A percentile compares a stretch with the other conserved stretches of the same genome.
phyloP scores from a whole-genome alignment of 2,329 filamentous ascomycete genomes.

The Hypomyces rosellus region DNA sequence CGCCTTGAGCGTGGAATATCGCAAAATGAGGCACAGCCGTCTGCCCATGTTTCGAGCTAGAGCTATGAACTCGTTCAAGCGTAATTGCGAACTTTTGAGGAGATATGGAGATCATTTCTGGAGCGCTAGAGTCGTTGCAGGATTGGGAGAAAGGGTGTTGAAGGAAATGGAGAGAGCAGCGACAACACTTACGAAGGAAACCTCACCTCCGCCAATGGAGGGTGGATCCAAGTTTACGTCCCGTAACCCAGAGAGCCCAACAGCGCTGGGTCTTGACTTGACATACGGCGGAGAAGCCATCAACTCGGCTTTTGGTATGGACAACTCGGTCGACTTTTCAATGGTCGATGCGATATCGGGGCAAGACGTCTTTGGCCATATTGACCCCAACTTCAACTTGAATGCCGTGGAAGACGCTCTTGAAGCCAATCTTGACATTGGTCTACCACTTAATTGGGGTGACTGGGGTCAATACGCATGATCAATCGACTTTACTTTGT shows the following conservation, averaged over 20 bases:
- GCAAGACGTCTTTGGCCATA: slow-evolving; percentile 49
- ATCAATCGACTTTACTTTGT: not conserved
- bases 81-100: slow-evolving; percentile 47
- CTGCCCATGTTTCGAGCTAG: slow-evolving; percentile 52
- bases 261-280: slow-evolving; percentile 13
- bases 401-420: slow-evolving; percentile 48
- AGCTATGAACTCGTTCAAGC: slow-evolving; percentile 48
- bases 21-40: slow-evolving; percentile 56
- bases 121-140: slow-evolving; percentile 48
- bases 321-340: slow-evolving; percentile 35
- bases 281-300: slow-evolving; percentile 19
- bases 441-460: slow-evolving; percentile 46
- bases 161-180: slow-evolving; percentile 51
- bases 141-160: slow-evolving; percentile 48
- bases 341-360: slow-evolving; percentile 39
- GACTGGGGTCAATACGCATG: slow-evolving; percentile 36
- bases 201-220: slow-evolving; percentile 21
- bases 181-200: slow-evolving; percentile 35
- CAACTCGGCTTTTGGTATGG: slow-evolving; percentile 23
- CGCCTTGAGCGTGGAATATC: slow-evolving; percentile 55
- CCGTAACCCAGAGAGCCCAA: slow-evolving; percentile 4
- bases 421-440: slow-evolving; percentile 49
- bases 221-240: slow-evolving; percentile 14
- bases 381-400: slow-evolving; percentile 49
- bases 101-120: slow-evolving; percentile 52